Base-by-base conservation (phyloP, 192 early-diverging fungal genomes). In the Coemansia sp. region DNA sequence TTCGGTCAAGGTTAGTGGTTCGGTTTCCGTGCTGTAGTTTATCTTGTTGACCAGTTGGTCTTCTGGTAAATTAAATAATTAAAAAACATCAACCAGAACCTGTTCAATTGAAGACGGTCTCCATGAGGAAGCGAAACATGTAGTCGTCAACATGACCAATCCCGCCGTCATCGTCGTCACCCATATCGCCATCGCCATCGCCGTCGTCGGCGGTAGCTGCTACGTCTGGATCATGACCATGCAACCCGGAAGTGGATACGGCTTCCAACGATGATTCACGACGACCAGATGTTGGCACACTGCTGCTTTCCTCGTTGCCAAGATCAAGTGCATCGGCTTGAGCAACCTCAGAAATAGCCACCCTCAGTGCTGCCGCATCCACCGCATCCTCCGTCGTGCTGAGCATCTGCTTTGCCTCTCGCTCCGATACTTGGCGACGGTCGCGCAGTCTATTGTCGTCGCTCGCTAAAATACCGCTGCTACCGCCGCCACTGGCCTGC, bases 61-160 rank as follows among this genome's bases (percentile, higher is more conserved):
- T n/a, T 22, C n/a, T n/a, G 54, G 54, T 56, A 4, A 32, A 32
- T 32, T 32, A 32, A 32, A 32, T 32, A 4, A 32, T 32, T 32
- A 32, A 32, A 32, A 32, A 32, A 32, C 32, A 32, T 32, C 32
- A 1, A 4, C 32, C 32, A 0, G 32, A 4, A 4, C 32, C 32
- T 32, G 32, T 41, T 59, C 39, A 59, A 19, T 59, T 59, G 26
- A 59, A 59, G 5, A 59, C 57, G 4, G 36, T 15, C 57, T 59
- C 57, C 57, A 59, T 58, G 66, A 81, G 48, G 46, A 89, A 89
- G 26, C 88, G 83, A 26, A 89, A 65, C 88, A 90, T 90, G 45
- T 90, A 92, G 70, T 90, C 84, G 65, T 92, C 91, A 36, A 92
- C 86, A 68, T 90, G 89, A 9, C 86, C 87, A 37, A 91, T 74